Evolutionary conservation across 768 basidiomycete species (phyloP), one percentile per base, ranked within the genome.

Genomic region (Rossbeevera mucosa): DNA sequence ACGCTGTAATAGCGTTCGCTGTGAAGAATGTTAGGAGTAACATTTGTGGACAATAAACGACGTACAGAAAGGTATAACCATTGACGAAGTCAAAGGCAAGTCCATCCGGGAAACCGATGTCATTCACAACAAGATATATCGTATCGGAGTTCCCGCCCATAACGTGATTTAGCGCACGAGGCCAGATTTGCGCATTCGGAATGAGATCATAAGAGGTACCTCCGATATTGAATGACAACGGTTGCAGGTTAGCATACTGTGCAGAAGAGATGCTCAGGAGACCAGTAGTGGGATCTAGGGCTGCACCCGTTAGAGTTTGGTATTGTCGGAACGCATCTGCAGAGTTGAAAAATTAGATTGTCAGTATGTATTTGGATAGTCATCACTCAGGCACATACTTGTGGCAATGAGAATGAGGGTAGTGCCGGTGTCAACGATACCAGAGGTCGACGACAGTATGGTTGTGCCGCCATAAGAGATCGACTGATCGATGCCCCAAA

Each of bases 1-100:
- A 77, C 67, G 53, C 70, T 68, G 56, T 76, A 77, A 60, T 69
- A 77, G 33, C 76, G 69, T 61, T 76, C 70, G 4, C 60, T 60
- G 18, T 44, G 13, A 12, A 28, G n/a, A 16, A 24, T 25, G n/a
- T 48, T n/a, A n/a, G n/a, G 12, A 48, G 47, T 12, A 21, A 12
- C 25, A 38, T 25, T 20, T 11, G 18, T 25, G 12, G 20, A 13
- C 22, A 9, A 21, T 31, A 45, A 18, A 26, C 5, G 8, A 22
- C 51, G 14, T 16, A 55, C 57, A 64, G 48, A 25, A 56, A 51
- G 26, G 48, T 28, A 22, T 58, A 65, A 7, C 63, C 62, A 14
- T 61, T 52, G 38, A 63, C 26, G 20, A 67, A 67, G 49, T 62
- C 64, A 11, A 67, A 22, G 6, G 55, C 61, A 28, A 42, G 41